These are phyloP conservation scores for Naegleria fowleri DNA, from an alignment of 208 protist species.

Conservation along the genomic window DNA sequence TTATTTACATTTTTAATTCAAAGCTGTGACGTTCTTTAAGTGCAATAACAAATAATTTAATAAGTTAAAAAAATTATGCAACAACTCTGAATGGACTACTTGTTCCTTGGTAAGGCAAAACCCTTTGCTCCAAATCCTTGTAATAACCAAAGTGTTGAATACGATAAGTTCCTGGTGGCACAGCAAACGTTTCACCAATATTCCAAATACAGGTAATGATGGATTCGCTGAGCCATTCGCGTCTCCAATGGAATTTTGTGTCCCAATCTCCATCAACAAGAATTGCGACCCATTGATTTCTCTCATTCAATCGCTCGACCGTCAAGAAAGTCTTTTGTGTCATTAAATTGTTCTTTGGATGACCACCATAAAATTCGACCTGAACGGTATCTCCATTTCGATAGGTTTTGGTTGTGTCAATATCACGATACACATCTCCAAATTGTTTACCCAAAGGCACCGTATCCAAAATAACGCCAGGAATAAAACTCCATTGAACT, in stretches of 20 bases:
- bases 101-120: neutral
- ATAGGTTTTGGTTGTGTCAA: neutral
- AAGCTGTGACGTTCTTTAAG: too few species aligned
- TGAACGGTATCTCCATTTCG: neutral
- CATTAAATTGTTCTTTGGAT: conserved; percentile 19
- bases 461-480: neutral
- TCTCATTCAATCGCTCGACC: neutral
- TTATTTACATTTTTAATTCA: neutral
- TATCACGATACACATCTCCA: neutral
- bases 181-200: neutral
- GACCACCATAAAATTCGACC: neutral
- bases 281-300: neutral
- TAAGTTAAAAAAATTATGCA: neutral
- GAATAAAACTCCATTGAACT: neutral
- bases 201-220: neutral
- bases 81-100: neutral
- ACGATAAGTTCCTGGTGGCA: neutral
- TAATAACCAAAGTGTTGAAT: conserved; percentile 25
- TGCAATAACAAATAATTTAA: too few species aligned
- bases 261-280: conserved; percentile 14
- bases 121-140: neutral
- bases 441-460: neutral
- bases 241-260: neutral
- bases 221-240: neutral
- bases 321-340: neutral